A percentile compares a stretch with the other conserved stretches of the same genome.
Evolutionary conservation across 768 basidiomycete species (phyloP).

Genomic region (Pleurotus giganteus): DNA sequence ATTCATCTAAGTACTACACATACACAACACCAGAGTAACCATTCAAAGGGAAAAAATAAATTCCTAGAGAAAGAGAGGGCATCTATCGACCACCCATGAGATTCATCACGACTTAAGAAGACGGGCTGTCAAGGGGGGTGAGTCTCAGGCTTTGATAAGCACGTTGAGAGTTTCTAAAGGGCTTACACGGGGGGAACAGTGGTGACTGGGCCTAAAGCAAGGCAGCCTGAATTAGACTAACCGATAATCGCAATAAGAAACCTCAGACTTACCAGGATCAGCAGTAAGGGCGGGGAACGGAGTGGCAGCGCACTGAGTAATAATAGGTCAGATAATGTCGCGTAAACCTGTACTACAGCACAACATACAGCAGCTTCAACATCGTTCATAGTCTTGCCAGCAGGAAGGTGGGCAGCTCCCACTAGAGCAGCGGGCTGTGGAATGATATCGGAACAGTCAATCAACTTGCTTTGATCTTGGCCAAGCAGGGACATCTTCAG

Average conservation of each 20-base stretch:
- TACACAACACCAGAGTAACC: too few species aligned
- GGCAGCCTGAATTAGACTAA: background rate
- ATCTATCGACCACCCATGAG: too few species aligned
- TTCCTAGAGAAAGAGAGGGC: too few species aligned
- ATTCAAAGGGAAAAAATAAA: too few species aligned
- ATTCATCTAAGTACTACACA: too few species aligned
- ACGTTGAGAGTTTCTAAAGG: too few species aligned
- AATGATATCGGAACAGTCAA: conserved; percentile 46
- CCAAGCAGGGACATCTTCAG: conserved; percentile 41
- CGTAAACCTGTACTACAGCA: conserved; percentile 12
- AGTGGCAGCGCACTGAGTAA: conserved; percentile 26
- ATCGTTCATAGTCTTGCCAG: conserved; percentile 23
- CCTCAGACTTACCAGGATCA: conserved; percentile 20
- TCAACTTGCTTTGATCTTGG: conserved; percentile 31
- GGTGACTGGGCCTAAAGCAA: conserved; percentile 21
- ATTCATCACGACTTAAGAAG: too few species aligned
- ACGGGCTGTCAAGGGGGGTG: too few species aligned
- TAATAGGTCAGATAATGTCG: conserved; percentile 14
- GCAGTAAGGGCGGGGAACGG: conserved; percentile 34
- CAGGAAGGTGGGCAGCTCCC: conserved; percentile 28
- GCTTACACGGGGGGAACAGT: conserved; percentile 31
- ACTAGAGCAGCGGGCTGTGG: conserved; percentile 29
- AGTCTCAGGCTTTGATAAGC: too few species aligned
- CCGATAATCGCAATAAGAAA: background rate
- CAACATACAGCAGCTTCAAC: conserved; percentile 28